Base-by-base conservation (phyloP, 2,329 filamentous ascomycete genomes). In the Ciborinia camelliae region DNA sequence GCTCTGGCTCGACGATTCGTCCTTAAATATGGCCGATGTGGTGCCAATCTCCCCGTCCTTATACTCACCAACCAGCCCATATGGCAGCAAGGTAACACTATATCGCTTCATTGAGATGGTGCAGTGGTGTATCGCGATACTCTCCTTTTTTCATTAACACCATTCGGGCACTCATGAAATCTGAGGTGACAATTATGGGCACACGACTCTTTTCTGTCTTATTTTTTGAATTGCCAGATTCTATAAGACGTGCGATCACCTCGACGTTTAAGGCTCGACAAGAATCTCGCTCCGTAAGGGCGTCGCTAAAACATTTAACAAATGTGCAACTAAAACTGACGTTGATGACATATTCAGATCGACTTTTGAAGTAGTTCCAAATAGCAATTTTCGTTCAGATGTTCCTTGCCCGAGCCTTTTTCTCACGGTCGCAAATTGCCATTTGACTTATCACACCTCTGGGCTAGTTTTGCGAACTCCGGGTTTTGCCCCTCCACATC, bases 381-480 rank as follows among this genome's bases (percentile, higher is more conserved):
- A 50, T 50, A 30, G 26, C 47, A 10, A 50, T 1, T 20, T 30
- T 50, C 47, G 47, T 15, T 50, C 26, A 30, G 26, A 50, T 8
- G 47, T 30, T 26, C 26, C 26, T 50, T 37, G 35, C 12, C 7
- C 0, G 26, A 50, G 47, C 47, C 26, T 30, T 30, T 20, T 0
- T 26, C 26, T 2, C 47, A 50, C 26, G 2, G 1, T 20, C 2
- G 18, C 47, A 50, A 9, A 23, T 1, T 0, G 18, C 1, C 9
- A 28, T 15, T 2, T 20, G 23, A 4, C 0, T 5, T 1, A 30
- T 2, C 9, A 26, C 0, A 4, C 23, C 8, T 20, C 9, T 30
- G 28, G 12, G 15, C 47, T 4, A 18, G 15, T 30, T 20, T 7
- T 30, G 15, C 7, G 0, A 50, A 28, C 1, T 28, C 0, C 6